A percentile compares a stretch with the other conserved stretches of the same genome.
Conservation (phyloP, 1,284 basidiomycete species). For the Termitomyces sp. region DNA sequence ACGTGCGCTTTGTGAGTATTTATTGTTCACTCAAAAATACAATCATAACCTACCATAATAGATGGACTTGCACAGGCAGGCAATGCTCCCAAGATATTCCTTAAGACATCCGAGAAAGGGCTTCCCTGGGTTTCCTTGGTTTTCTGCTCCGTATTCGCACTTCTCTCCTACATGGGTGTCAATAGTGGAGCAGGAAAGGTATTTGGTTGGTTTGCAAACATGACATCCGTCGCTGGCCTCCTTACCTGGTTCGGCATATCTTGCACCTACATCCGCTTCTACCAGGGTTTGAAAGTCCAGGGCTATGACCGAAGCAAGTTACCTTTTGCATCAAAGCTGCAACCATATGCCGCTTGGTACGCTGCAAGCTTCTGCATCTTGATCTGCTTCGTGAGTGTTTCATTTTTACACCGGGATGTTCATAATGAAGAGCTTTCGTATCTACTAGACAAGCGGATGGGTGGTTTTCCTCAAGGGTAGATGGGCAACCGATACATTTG, state of each 20-base stretch:
- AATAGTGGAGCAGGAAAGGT: constrained; percentile 52
- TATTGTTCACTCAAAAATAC: not conserved
- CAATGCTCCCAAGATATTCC: constrained; percentile 76
- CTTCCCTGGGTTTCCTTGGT: constrained; percentile 71
- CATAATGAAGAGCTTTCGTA: constrained; percentile 1
- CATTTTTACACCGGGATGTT: not conserved
- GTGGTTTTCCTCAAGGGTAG: constrained; percentile 66
- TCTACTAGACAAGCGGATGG: constrained; percentile 68
- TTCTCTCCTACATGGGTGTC: constrained; percentile 72
- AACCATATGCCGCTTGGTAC: constrained; percentile 75
- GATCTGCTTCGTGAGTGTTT: constrained; percentile 60
- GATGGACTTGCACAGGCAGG: constrained; percentile 73
- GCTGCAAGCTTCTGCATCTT: constrained; percentile 47
- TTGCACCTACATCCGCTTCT: constrained; percentile 25
- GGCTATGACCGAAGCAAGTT: constrained; percentile 62
- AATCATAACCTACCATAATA: constrained; percentile 20
- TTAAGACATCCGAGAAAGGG: constrained; percentile 61
- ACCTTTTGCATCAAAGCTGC: constrained; percentile 57
- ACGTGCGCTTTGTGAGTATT: constrained; percentile 66
- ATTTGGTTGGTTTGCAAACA: constrained; percentile 75
- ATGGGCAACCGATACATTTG: constrained; percentile 37
- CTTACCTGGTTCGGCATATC: constrained; percentile 84
- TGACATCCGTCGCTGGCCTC: constrained; percentile 54
- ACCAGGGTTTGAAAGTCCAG: constrained; percentile 47
- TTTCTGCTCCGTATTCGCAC: constrained; percentile 61